These are phyloP conservation scores for Venturiaceae sp. DNA, from an alignment of 2,329 filamentous ascomycete species.

Conservation along the genomic window DNA sequence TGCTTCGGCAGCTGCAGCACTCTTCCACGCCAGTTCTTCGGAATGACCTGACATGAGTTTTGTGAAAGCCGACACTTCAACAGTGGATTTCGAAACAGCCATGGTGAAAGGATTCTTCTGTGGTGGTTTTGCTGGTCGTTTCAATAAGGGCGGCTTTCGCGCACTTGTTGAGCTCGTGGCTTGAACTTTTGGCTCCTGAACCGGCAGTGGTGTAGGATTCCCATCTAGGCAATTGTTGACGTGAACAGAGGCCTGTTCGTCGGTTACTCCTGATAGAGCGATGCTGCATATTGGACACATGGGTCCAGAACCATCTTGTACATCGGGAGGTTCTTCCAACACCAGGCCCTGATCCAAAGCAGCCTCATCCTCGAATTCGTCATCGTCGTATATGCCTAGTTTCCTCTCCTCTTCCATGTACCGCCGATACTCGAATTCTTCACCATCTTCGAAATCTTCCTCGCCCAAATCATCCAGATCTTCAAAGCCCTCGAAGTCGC, in stretches of 20 bases:
- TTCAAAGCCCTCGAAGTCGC: slow-evolving; percentile 42
- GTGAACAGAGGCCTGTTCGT: slow-evolving; percentile 66
- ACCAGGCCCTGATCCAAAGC: slow-evolving; percentile 46
- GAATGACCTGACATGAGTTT: slow-evolving; percentile 89
- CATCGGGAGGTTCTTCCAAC: slow-evolving; percentile 14
- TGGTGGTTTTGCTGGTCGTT: slow-evolving; percentile 60
- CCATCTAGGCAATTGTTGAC: slow-evolving; percentile 93
- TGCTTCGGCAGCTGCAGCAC: slow-evolving; percentile 69
- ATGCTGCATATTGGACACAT: slow-evolving; percentile 70
- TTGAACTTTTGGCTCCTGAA: slow-evolving; percentile 11
- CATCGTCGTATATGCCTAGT: slow-evolving; percentile 39
- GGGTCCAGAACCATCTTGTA: background rate
- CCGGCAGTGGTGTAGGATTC: slow-evolving; percentile 51
- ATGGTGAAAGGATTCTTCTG: slow-evolving; percentile 70
- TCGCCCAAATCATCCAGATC: slow-evolving; percentile 51
- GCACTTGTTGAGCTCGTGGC: slow-evolving; percentile 10
- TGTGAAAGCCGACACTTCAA: slow-evolving; percentile 76
- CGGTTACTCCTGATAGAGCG: slow-evolving; percentile 44
- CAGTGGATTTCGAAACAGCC: slow-evolving; percentile 27
- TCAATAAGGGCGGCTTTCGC: slow-evolving; percentile 29
- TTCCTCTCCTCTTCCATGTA: slow-evolving; percentile 65
- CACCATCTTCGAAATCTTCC: slow-evolving; percentile 45
- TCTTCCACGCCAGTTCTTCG: slow-evolving; percentile 83
- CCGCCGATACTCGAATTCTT: slow-evolving; percentile 41
- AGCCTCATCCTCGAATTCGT: slow-evolving; percentile 19